Evolutionary conservation across 1,139 yeast species (phyloP), one percentile per base, ranked within the genome.

Genomic region (Lodderomyces parapsilosis): DNA sequence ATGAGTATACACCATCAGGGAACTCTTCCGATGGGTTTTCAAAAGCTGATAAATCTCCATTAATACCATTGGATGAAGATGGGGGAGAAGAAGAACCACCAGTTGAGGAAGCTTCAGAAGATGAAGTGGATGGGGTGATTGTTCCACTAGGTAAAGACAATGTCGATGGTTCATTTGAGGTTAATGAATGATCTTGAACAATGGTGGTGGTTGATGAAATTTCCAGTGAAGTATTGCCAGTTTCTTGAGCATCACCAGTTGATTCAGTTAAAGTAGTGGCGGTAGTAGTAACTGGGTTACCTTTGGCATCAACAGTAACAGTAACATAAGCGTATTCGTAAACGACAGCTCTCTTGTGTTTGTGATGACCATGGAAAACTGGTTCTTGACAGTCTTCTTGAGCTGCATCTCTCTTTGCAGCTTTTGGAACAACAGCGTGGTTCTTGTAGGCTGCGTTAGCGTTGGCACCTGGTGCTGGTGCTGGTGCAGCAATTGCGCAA

Each of bases 1-100:
- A 93, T 51, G 77, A 66, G 63, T 83, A 66, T 46, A 76, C 77
- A 60, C 98, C 98, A 62, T 93, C 98, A 63, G 77, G 74, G 73
- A 91, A 91, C 49, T 71, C 66, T 43, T 63, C 65, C 43, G 78
- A 54, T 57, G 90, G 87, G 56, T 63, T 66, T 38, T 65, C 54
- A 67, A 74, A 85, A 46, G 74, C 68, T 27, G 70, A 49, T 54
- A 86, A 74, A 59, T 80, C 85, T 58, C 89, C 89, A 43, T 59
- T 45, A 54, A 74, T 66, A 44, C 76, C 74, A 45, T 40, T 41
- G 17, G 35, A 27, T 6, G 39, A 23, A 11, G 74, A 43, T 6
- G 23, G 8, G 8, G 23, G 8, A 6, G 74, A 43, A 20, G 23
- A 20, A 20, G 23, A 20, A 6, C 23, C 31, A n/a, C 31, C 31